These are phyloP conservation scores for Coix lacrymajobi DNA, from an alignment of 176 grass and related monocot species.

Conservation along the genomic window DNA sequence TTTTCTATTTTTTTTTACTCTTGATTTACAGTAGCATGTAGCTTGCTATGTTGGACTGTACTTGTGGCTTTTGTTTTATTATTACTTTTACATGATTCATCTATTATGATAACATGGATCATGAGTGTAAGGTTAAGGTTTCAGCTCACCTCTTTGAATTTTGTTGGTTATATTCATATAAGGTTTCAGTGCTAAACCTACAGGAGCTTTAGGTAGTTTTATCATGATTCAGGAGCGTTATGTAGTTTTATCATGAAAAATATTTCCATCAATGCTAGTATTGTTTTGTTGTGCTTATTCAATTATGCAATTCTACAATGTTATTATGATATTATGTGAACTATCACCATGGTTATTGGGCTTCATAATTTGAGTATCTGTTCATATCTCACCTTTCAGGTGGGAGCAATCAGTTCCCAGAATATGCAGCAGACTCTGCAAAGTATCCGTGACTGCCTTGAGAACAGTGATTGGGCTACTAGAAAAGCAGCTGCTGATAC, in stretches of 20 bases:
- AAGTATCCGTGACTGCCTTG: constrained; percentile 82
- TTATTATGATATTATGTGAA: neutral
- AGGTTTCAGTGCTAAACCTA: neutral
- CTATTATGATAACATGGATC: neutral
- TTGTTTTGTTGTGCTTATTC: neutral
- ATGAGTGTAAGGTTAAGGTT: neutral
- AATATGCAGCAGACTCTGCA: constrained; percentile 86
- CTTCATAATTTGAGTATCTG: constrained; percentile 15
- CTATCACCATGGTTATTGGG: neutral
- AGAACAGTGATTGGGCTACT: constrained; percentile 91
- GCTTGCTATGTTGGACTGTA: neutral
- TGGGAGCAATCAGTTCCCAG: constrained; percentile 86
- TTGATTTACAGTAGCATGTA: neutral
- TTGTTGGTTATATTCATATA: neutral
- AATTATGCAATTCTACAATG: neutral
- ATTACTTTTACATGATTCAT: neutral
- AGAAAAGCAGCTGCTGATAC: constrained; percentile 95
- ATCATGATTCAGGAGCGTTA: constrained; percentile 3
- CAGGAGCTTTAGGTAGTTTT: constrained; percentile 3
- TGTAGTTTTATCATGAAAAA: neutral
- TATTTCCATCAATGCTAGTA: neutral
- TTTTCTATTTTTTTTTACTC: neutral
- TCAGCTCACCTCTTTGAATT: neutral
- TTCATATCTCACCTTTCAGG: constrained; percentile 50
- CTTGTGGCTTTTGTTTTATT: neutral